A percentile compares a stretch with the other conserved stretches of the same genome.
phyloP scores from a whole-genome alignment of 2,329 filamentous ascomycete genomes.

The Hypoxylon sp. region DNA sequence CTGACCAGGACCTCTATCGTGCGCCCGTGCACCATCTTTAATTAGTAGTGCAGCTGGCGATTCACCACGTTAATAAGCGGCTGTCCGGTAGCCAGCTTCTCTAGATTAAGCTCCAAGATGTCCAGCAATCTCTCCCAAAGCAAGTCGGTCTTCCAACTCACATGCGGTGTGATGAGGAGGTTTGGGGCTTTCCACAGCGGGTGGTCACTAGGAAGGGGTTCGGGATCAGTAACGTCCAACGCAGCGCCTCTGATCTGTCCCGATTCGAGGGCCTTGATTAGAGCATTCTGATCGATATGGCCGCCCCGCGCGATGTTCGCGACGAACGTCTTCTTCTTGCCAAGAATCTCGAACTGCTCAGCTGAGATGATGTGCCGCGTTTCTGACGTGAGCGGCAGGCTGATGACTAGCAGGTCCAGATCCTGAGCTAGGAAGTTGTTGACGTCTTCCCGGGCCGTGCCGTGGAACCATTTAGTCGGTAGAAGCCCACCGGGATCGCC shows the following conservation, averaged over 20 bases:
- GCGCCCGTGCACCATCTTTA: not conserved
- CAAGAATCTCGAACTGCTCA: conserved; percentile 56
- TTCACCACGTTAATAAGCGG: conserved; percentile 49
- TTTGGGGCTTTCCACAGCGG: conserved; percentile 74
- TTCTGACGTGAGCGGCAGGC: conserved; percentile 57
- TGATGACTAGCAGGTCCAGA: conserved; percentile 59
- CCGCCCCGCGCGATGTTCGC: conserved; percentile 73
- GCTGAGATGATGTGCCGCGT: conserved; percentile 59
- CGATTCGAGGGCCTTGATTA: conserved; percentile 66
- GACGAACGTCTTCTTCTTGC: conserved; percentile 64
- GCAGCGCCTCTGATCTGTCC: conserved; percentile 66
- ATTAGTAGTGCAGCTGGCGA: conserved; percentile 48
- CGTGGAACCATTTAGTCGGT: conserved; percentile 59
- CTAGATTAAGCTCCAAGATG: conserved; percentile 47
- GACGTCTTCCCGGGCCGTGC: conserved; percentile 49
- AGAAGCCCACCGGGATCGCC: conserved; percentile 58
- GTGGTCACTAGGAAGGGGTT: conserved; percentile 73
- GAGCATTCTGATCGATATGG: conserved; percentile 58
- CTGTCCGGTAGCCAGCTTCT: conserved; percentile 44
- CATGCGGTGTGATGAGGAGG: conserved; percentile 64
- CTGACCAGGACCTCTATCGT: not conserved
- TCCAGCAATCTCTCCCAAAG: conserved; percentile 40
- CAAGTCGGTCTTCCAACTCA: conserved; percentile 47
- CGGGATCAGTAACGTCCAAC: conserved; percentile 77
- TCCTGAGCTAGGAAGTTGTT: conserved; percentile 58